A percentile compares a stretch with the other conserved stretches of the same genome.
These are phyloP conservation scores for Thelonectria discophora DNA, from an alignment of 2,329 filamentous ascomycete species.

Conservation along the genomic window DNA sequence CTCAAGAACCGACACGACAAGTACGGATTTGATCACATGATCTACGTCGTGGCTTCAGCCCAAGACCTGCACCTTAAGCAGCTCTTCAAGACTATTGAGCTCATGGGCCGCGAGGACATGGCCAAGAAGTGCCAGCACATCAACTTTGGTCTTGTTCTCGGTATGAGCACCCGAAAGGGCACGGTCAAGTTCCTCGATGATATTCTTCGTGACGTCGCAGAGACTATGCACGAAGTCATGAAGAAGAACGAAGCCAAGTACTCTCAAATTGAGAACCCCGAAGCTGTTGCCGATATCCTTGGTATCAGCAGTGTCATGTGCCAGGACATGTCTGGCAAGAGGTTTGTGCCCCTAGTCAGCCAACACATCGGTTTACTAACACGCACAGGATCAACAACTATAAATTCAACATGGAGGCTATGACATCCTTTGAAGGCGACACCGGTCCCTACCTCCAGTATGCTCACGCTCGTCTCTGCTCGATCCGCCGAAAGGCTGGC, in stretches of 20 bases:
- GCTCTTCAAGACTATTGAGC: constrained; percentile 79
- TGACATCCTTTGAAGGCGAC: constrained; percentile 86
- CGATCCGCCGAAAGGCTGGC: constrained; percentile 66
- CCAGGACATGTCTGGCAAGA: constrained; percentile 96
- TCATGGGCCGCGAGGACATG: constrained; percentile 74
- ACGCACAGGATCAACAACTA: constrained; percentile 67
- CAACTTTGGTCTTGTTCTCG: constrained; percentile 77
- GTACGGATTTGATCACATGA: constrained; percentile 79
- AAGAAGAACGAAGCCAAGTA: constrained; percentile 90
- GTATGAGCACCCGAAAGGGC: constrained; percentile 75
- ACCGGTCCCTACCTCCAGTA: constrained; percentile 89
- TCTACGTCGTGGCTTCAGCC: constrained; percentile 78
- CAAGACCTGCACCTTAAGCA: constrained; percentile 79
- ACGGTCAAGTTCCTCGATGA: constrained; percentile 75
- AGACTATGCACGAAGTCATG: constrained; percentile 99
- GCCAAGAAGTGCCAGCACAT: constrained; percentile 75
- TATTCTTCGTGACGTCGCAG: constrained; percentile 72
- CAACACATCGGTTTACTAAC: constrained; percentile 9
- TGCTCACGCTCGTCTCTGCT: constrained; percentile 76
- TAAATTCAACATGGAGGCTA: constrained; percentile 80
- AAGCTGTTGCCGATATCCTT: constrained; percentile 82
- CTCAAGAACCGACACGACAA: constrained; percentile 70
- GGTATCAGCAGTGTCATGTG: constrained; percentile 98
- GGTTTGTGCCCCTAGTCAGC: constrained; percentile 56
- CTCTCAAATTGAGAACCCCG: constrained; percentile 84